Conservation (phyloP, 208 protist species). For the Trypanosoma platydactyli region DNA sequence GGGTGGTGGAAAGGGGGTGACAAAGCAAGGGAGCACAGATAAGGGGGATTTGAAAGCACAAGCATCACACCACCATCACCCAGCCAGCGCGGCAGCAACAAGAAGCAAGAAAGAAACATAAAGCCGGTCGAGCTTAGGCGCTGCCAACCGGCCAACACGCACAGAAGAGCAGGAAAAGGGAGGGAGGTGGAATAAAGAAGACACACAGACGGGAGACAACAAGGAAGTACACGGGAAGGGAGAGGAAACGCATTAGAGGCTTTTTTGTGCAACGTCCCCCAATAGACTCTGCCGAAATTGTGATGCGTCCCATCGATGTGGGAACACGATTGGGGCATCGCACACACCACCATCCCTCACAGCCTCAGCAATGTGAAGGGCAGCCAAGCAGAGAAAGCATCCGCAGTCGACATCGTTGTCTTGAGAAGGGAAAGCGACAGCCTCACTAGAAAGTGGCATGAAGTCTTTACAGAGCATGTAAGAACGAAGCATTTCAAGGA, state of each 20-base stretch:
- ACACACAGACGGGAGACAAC: conserved; percentile 1
- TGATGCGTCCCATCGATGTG: conserved; percentile 1
- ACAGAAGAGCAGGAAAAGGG: too few relatives aligned
- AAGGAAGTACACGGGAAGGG: not conserved
- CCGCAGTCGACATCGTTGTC: conserved; percentile 19
- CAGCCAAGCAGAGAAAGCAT: conserved; percentile 19
- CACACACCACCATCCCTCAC: not conserved
- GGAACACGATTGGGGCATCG: not conserved
- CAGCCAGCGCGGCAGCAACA: not conserved
- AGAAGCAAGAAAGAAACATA: not conserved
- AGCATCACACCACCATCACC: too few relatives aligned
- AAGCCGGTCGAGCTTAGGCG: too few relatives aligned
- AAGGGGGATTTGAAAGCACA: not conserved
- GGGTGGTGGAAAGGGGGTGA: not conserved
- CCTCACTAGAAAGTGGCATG: conserved; percentile 4
- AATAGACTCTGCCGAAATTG: not conserved
- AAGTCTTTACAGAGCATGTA: not conserved
- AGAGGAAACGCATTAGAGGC: not conserved
- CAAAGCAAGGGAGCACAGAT: not conserved
- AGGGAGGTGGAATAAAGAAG: not conserved
- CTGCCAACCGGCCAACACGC: too few relatives aligned
- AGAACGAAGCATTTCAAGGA: conserved; percentile 11
- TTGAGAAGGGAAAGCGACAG: conserved; percentile 22
- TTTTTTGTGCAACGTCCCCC: not conserved
- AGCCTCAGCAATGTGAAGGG: conserved; percentile 7